Evolutionary conservation across 2,329 filamentous ascomycete genomes (phyloP).

Genomic region (Mollisiaceae sp.): DNA sequence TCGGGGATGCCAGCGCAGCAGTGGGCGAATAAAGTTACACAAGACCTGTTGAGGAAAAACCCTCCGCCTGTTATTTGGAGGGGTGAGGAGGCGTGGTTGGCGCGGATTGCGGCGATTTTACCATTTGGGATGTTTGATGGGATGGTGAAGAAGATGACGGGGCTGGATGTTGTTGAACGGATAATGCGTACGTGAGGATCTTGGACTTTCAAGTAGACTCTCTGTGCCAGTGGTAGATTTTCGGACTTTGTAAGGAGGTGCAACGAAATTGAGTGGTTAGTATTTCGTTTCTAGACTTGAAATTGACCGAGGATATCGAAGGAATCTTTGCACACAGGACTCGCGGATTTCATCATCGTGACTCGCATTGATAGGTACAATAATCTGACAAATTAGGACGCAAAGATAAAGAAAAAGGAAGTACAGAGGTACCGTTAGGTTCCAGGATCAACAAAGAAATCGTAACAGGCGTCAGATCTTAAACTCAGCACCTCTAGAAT

Average conservation of each 20-base stretch:
- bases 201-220: neutral
- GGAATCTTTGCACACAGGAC: too few species aligned
- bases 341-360: neutral
- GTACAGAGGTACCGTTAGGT: neutral
- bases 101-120: conserved; percentile 20
- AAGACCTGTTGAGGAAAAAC: conserved; percentile 22
- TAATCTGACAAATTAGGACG: neutral
- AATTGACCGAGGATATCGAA: too few species aligned
- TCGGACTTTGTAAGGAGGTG: neutral
- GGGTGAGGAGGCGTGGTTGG: conserved; percentile 20
- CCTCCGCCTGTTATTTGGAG: conserved; percentile 25
- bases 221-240: neutral
- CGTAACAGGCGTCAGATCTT: too few species aligned
- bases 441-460: too few species aligned
- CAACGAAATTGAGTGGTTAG: too few species aligned
- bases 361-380: neutral
- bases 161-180: conserved; percentile 14
- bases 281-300: too few species aligned
- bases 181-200: neutral
- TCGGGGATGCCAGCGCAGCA: conserved; percentile 21
- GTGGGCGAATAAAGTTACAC: conserved; percentile 28
- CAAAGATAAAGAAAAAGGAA: neutral
- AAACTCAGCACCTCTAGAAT: neutral
- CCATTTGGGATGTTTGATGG: conserved; percentile 27
- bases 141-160: conserved; percentile 35